These are phyloP conservation scores for Ilyonectria mors-panacis DNA, from an alignment of 2,329 filamentous ascomycete genomes.

Conservation along the genomic window DNA sequence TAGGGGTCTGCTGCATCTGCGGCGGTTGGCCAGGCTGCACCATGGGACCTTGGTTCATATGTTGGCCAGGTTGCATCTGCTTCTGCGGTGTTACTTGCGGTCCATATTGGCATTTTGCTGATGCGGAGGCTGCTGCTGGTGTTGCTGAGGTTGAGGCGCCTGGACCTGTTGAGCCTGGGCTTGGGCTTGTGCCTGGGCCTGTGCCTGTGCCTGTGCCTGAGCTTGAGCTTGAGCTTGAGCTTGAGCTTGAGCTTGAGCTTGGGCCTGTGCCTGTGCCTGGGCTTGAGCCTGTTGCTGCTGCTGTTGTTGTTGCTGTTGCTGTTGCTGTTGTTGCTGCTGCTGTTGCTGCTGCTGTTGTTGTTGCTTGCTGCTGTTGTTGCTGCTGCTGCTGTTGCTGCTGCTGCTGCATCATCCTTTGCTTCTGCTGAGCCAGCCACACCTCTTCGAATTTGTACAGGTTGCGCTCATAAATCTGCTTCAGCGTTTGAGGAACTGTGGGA, in stretches of 20 bases:
- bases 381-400: conserved; percentile 60
- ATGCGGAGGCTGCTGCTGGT: conserved; percentile 50
- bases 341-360: conserved; percentile 55
- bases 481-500: conserved; percentile 76
- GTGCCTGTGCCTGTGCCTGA: conserved; percentile 43
- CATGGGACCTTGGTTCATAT: conserved; percentile 54
- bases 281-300: conserved; percentile 48
- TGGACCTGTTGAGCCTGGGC: conserved; percentile 51
- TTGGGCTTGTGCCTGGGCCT: no score
- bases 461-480: conserved; percentile 81
- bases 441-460: conserved; percentile 86
- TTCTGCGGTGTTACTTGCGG: conserved; percentile 51
- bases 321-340: conserved; percentile 56
- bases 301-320: conserved; percentile 51
- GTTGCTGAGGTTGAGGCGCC: conserved; percentile 48
- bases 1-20: conserved; percentile 54
- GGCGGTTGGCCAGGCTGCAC: conserved; percentile 50
- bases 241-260: conserved; percentile 41
- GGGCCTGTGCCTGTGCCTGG: not conserved
- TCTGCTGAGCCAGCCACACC: conserved; percentile 71
- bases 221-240: conserved; percentile 54
- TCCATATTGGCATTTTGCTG: conserved; percentile 40
- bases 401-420: conserved; percentile 67
- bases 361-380: conserved; percentile 56
- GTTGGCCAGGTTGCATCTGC: conserved; percentile 54